These are phyloP conservation scores for Nicotiana noctiflora DNA, from an alignment of 257 asterid genomes.

Conservation along the genomic window DNA sequence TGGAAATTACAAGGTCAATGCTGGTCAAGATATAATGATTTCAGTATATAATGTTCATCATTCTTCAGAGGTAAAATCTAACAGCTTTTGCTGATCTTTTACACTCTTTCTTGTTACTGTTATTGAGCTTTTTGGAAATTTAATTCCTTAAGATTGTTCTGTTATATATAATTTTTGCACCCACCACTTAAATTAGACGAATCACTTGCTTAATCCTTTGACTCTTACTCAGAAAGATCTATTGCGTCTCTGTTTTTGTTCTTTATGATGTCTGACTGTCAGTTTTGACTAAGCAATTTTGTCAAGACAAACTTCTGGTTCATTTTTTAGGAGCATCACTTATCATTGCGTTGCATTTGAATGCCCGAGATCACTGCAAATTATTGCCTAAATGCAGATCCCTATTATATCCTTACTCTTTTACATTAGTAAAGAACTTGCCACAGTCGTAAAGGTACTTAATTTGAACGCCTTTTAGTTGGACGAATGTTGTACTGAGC, in stretches of 20 bases:
- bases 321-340: no score
- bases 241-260: background rate
- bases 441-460: no score
- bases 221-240: background rate
- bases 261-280: no score
- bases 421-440: no score
- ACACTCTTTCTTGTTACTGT: background rate
- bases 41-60: constrained; percentile 94
- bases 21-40: constrained; percentile 97
- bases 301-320: no score
- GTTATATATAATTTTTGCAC: background rate
- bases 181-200: background rate
- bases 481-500: no score
- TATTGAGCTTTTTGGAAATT: background rate
- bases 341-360: no score
- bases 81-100: background rate
- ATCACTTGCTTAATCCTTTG: background rate
- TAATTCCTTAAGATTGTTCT: background rate
- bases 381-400: no score
- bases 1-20: constrained; percentile 77
- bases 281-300: no score
- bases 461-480: no score
- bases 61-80: constrained; percentile 57
- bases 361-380: no score
- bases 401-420: no score